Conservation (phyloP, 805 yeast genomes). For the Priceomyces medius region DNA sequence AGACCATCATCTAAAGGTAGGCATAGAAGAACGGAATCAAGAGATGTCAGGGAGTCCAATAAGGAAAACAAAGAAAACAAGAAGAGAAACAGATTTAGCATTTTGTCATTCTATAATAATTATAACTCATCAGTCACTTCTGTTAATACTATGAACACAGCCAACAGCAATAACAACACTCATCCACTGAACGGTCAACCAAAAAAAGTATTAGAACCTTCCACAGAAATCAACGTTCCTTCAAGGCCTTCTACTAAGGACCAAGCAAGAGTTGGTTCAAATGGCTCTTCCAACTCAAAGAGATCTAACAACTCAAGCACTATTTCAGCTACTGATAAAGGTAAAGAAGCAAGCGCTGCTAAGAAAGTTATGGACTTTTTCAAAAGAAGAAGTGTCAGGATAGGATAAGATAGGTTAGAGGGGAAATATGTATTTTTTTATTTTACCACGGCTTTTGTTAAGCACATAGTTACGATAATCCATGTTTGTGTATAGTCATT, state of each 20-base stretch:
- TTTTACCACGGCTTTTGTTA: background rate
- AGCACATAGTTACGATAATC: background rate
- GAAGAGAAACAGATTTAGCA: slow-evolving; percentile 43
- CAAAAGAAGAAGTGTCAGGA: slow-evolving; percentile 54
- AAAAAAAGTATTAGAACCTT: slow-evolving; percentile 34
- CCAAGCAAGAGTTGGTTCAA: slow-evolving; percentile 24
- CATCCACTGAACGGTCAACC: slow-evolving; percentile 7
- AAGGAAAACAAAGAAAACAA: slow-evolving; percentile 31
- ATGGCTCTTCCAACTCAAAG: slow-evolving; percentile 23
- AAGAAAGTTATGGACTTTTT: slow-evolving; percentile 76
- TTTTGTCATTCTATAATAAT: slow-evolving; percentile 42
- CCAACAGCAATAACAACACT: background rate
- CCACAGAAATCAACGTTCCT: slow-evolving; percentile 25
- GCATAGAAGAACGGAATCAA: slow-evolving; percentile 4
- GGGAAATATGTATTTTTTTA: background rate
- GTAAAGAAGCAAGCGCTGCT: slow-evolving; percentile 70
- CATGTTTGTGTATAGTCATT: background rate
- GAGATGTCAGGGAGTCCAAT: slow-evolving; percentile 6
- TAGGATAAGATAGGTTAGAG: slow-evolving; percentile 6
- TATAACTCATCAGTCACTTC: slow-evolving; percentile 24
- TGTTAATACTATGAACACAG: slow-evolving; percentile 4
- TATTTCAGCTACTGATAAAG: slow-evolving; percentile 24
- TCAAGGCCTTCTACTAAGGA: slow-evolving; percentile 13
- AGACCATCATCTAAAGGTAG: background rate
- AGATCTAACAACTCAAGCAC: slow-evolving; percentile 24